phyloP scores from a whole-genome alignment of 148 eudicot species.

The Vaccinium corymbosum region DNA sequence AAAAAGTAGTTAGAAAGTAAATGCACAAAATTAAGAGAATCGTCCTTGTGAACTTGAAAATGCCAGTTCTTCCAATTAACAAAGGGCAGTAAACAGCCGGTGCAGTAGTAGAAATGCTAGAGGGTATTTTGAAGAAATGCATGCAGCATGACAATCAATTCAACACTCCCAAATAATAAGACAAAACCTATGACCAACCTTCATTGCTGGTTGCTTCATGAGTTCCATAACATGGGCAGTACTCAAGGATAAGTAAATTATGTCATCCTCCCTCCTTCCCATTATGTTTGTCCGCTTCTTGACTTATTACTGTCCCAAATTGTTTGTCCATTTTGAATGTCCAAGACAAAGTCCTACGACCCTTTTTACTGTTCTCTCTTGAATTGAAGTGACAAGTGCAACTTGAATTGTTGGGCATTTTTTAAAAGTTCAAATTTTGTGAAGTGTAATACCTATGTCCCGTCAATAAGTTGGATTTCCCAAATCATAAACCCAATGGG shows the following conservation, averaged over 20 bases:
- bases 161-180: not conserved
- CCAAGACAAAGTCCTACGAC: not conserved
- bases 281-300: not conserved
- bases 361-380: not conserved
- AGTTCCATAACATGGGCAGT: not conserved
- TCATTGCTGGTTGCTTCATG: not conserved
- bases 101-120: not conserved
- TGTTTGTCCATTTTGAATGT: not conserved
- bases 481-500: not conserved
- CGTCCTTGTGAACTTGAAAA: not conserved
- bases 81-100: not conserved
- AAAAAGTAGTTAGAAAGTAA: not conserved
- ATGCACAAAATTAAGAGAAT: not conserved
- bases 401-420: no score
- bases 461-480: not conserved
- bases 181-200: not conserved
- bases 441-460: not conserved
- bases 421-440: not conserved
- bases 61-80: slow-evolving; percentile 1
- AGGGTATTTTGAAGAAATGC: not conserved
- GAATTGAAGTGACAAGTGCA: not conserved
- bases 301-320: not conserved
- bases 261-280: not conserved
- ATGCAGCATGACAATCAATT: not conserved
- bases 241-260: not conserved